Evolutionary conservation across 2,329 filamentous ascomycete species (phyloP).

Genomic region (Claviceps cyperi): DNA sequence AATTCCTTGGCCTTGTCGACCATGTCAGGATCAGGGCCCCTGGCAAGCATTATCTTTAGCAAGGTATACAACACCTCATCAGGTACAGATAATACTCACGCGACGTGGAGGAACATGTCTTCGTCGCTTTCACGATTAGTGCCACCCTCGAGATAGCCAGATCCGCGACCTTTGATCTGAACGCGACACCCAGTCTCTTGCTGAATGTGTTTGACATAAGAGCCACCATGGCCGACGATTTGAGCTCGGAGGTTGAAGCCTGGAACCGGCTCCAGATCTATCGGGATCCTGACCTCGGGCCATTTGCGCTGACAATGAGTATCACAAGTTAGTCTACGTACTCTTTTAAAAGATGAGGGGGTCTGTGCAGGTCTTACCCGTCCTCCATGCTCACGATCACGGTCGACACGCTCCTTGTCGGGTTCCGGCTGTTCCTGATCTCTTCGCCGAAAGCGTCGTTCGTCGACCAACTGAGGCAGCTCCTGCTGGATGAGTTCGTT

Average conservation of each 20-base stretch:
- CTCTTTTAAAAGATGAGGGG: not conserved
- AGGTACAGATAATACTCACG: conserved; percentile 40
- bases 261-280: conserved; percentile 76
- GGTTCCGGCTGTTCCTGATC: conserved; percentile 58
- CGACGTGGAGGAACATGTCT: conserved; percentile 91
- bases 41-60: conserved; percentile 21
- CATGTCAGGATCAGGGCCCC: conserved; percentile 74
- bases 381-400: conserved; percentile 48
- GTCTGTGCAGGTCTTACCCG: conserved; percentile 41
- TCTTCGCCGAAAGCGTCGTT: conserved; percentile 75
- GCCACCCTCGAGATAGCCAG: conserved; percentile 79
- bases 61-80: not conserved
- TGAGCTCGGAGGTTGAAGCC: conserved; percentile 95
- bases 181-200: conserved; percentile 89
- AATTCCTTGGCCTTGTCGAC: conserved; percentile 78
- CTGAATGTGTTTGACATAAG: conserved; percentile 97
- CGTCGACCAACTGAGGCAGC: conserved; percentile 86
- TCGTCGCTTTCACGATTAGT: conserved; percentile 90
- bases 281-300: conserved; percentile 90
- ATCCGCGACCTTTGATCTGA: conserved; percentile 94
- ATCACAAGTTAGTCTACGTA: not conserved
- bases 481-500: conserved; percentile 95
- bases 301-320: conserved; percentile 70
- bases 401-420: conserved; percentile 63
- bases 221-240: conserved; percentile 85